These are phyloP conservation scores for Aspergillus mulundensis DNA, from an alignment of 495 filamentous ascomycete species.

Conservation along the genomic window DNA sequence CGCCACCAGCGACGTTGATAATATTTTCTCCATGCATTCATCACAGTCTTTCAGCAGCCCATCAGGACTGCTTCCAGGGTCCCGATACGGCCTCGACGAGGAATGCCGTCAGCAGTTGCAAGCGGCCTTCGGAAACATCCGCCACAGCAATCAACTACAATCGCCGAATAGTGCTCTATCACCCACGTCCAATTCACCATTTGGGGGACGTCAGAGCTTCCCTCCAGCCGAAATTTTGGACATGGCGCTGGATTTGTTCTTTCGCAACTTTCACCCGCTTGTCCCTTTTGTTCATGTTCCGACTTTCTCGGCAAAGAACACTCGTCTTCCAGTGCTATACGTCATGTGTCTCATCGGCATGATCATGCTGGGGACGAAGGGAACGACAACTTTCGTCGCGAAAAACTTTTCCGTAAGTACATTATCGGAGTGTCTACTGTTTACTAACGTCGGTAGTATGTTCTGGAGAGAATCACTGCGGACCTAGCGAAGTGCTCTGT, in stretches of 20 bases:
- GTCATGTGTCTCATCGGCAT: conserved; percentile 52
- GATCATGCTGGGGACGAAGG: conserved; percentile 47
- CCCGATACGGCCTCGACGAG: conserved; percentile 46
- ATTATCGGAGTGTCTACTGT: background rate
- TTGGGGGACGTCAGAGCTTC: conserved; percentile 31
- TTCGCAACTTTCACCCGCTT: conserved; percentile 47
- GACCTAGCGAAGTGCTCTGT: conserved; percentile 40
- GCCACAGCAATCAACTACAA: conserved; percentile 18
- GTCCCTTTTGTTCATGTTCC: conserved; percentile 51
- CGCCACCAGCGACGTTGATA: conserved; percentile 38
- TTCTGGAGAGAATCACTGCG: conserved; percentile 37
- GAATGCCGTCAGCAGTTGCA: conserved; percentile 45
- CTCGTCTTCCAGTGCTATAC: conserved; percentile 38
- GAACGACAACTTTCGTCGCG: conserved; percentile 44
- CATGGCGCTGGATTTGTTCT: conserved; percentile 52
- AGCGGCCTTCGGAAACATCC: conserved; percentile 30
- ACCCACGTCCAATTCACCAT: conserved; percentile 22
- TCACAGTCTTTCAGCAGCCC: conserved; percentile 20
- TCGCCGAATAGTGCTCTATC: conserved; percentile 25
- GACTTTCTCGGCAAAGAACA: conserved; percentile 46
- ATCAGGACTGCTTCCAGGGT: conserved; percentile 30
- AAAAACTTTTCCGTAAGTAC: conserved; percentile 41
- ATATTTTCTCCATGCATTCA: conserved; percentile 38
- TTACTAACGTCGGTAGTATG: conserved; percentile 26
- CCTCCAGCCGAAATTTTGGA: conserved; percentile 52